These are phyloP conservation scores for Populus hybrid DNA, from an alignment of 441 rosid genomes.

Conservation along the genomic window DNA sequence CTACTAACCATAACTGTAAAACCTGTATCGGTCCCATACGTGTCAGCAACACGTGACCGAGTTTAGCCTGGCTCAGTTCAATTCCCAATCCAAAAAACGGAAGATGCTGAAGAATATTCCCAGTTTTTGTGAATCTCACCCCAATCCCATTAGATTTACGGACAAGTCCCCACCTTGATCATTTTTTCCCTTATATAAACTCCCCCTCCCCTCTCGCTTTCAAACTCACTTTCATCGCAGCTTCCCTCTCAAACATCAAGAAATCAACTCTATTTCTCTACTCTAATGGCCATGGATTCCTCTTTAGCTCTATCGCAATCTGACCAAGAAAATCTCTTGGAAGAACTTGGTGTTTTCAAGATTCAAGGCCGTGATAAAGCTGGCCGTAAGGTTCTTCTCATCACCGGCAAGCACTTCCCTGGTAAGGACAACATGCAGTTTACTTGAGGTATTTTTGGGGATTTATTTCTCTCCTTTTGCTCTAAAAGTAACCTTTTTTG, in stretches of 20 bases:
- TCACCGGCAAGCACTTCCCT: constrained; percentile 63
- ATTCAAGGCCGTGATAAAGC: constrained; percentile 73
- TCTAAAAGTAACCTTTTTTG: background rate
- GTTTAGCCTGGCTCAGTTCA: background rate
- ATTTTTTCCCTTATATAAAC: background rate
- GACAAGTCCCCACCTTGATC: background rate
- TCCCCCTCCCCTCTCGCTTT: background rate
- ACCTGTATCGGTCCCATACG: background rate
- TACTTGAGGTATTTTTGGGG: background rate
- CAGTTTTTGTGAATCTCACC: background rate
- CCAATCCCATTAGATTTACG: background rate
- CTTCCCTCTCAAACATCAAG: constrained; percentile 1
- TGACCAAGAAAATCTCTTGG: constrained; percentile 47
- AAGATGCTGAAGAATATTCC: constrained; percentile 27
- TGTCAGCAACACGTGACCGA: background rate
- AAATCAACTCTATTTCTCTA: background rate
- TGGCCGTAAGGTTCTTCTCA: constrained; percentile 66
- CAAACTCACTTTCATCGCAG: background rate
- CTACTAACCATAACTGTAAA: too few relatives aligned
- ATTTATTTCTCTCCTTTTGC: background rate
- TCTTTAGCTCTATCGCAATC: constrained; percentile 18
- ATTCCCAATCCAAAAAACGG: constrained; percentile 13
- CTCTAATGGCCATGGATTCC: constrained; percentile 10
- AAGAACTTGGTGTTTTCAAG: constrained; percentile 61
- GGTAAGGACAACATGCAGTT: background rate